These are phyloP conservation scores for Aspergillus kassunensis DNA, from an alignment of 495 filamentous ascomycete species.

Conservation along the genomic window DNA sequence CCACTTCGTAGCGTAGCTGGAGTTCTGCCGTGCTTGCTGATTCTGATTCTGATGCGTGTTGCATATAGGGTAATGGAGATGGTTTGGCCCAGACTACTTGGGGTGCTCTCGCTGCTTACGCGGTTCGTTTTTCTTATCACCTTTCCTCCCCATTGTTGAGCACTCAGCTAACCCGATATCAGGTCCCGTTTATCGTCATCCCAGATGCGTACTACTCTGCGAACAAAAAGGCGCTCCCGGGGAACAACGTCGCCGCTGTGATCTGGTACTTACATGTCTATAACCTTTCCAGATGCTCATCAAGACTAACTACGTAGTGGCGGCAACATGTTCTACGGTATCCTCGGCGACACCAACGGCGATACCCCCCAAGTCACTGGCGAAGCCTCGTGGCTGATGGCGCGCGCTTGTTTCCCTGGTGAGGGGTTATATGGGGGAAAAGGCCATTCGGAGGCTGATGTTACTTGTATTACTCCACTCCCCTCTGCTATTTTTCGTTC, in stretches of 20 bases:
- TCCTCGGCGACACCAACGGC: slow-evolving; percentile 35
- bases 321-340: slow-evolving; percentile 40
- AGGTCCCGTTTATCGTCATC: slow-evolving; percentile 38
- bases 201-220: slow-evolving; percentile 27
- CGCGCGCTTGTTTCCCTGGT: slow-evolving; percentile 35
- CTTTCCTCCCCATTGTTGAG: neutral
- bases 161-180: neutral
- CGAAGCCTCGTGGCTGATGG: slow-evolving; percentile 40
- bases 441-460: slow-evolving; percentile 28
- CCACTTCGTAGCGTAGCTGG: too few relatives aligned
- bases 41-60: too few relatives aligned
- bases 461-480: slow-evolving; percentile 26
- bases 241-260: slow-evolving; percentile 37
- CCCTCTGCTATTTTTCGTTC: neutral
- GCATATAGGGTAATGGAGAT: slow-evolving; percentile 32
- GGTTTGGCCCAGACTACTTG: slow-evolving; percentile 32
- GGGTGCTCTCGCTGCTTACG: slow-evolving; percentile 35
- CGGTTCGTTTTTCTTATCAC: neutral
- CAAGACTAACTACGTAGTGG: slow-evolving; percentile 14
- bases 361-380: slow-evolving; percentile 33
- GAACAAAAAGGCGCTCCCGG: slow-evolving; percentile 22
- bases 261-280: slow-evolving; percentile 27
- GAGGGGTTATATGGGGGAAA: slow-evolving; percentile 30
- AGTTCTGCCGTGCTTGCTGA: too few relatives aligned
- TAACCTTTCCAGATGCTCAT: neutral